Base-by-base conservation (phyloP, 2,329 filamentous ascomycete genomes). In the Pestalotiopsis sp. region DNA sequence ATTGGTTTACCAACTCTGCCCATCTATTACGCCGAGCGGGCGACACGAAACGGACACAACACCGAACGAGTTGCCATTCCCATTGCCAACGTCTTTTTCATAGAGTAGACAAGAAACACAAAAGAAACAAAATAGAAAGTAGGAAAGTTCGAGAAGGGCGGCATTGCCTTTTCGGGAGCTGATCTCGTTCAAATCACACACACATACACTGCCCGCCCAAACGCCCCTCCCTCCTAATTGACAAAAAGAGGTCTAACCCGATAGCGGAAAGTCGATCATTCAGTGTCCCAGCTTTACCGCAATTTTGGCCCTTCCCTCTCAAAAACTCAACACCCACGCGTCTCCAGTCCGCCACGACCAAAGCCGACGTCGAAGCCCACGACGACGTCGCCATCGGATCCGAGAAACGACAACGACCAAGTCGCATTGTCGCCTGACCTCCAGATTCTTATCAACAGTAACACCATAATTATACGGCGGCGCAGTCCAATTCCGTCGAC, bases 281-380 rank as follows among this genome's bases (percentile, higher is more conserved):
- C 49, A 57, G 45, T 39, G 27, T 41, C 56, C 25, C 65, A 41
- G 36, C 61, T 61, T 36, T 56, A 67, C 65, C 65, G 56, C 65
- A 67, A 61, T 67, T 67, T 67, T 41, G 65, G 23, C 65, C 31
- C 20, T 27, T 20, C 31, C n/a, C 45, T 52, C 59, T 62, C 27
- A 23, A 67, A 67, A 67, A 67, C 65, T 67, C 65, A 59, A 64
- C 61, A 59, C 56, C 17, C 56, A 67, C 64, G 64, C 65, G 38
- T 67, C 52, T 31, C 65, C 52, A 57, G 11, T 27, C 31, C 14
- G 23, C n/a, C n/a, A 9, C 64, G 23, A 25, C 27, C 64, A 45
- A 23, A 57, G 64, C 31, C 14, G 41, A 52, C 38, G 23, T 52
- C 45, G 59, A 38, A 27, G 13, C 9, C 31, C 59, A 52, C 45